Conservation (phyloP, 2,329 filamentous ascomycete species). For the Ophioceras dolichostomum region DNA sequence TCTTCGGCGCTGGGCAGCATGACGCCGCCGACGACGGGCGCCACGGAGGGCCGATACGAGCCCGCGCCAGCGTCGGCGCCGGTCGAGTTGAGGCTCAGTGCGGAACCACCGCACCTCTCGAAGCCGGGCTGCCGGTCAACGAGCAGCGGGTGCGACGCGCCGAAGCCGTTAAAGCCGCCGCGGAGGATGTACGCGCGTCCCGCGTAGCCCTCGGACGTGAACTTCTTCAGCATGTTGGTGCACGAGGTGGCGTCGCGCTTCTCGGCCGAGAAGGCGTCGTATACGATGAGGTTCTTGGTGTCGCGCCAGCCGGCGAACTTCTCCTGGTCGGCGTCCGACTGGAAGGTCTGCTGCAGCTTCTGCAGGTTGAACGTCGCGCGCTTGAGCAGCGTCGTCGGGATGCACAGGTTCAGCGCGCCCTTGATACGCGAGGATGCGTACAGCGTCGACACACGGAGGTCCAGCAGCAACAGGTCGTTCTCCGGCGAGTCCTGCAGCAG, state of each 20-base stretch:
- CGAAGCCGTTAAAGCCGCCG: constrained; percentile 71
- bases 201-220: constrained; percentile 68
- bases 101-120: constrained; percentile 11
- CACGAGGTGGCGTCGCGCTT: constrained; percentile 71
- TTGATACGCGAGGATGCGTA: constrained; percentile 63
- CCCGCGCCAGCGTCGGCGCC: constrained; percentile 26
- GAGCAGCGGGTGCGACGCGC: constrained; percentile 49
- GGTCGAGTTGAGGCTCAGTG: constrained; percentile 22
- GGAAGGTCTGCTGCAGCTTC: constrained; percentile 80
- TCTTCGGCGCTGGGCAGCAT: constrained; percentile 59
- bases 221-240: constrained; percentile 87
- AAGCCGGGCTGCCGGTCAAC: constrained; percentile 39
- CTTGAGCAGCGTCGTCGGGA: constrained; percentile 88
- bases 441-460: constrained; percentile 77
- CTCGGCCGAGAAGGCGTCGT: constrained; percentile 66
- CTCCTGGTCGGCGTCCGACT: constrained; percentile 52
- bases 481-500: constrained; percentile 32
- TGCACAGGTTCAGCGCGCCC: constrained; percentile 83
- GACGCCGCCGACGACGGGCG: constrained; percentile 82
- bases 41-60: constrained; percentile 35
- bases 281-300: constrained; percentile 70
- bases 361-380: constrained; percentile 80
- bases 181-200: constrained; percentile 65
- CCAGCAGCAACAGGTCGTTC: constrained; percentile 54
- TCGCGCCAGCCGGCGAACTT: constrained; percentile 68